Base-by-base conservation (phyloP, 495 filamentous ascomycete species). In the Sabuloglossum arenarium region DNA sequence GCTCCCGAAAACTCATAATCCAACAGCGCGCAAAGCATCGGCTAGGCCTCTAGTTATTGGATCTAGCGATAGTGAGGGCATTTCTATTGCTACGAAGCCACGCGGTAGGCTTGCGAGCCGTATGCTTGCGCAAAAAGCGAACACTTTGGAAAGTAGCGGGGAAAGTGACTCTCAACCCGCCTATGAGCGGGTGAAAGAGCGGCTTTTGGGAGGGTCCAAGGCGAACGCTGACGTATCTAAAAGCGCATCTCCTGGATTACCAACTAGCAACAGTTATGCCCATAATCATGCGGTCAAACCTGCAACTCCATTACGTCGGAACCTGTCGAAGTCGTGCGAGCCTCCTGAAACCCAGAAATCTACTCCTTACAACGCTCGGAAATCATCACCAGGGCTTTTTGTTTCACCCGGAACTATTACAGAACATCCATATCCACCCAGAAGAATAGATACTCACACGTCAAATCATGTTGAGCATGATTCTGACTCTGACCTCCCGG, bases 81-180 rank as follows among this genome's bases (percentile, higher is more conserved):
- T 66, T 16, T 67, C 65, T 10, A 1, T 55, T 8, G 0, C 16
- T 19, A 39, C 62, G 64, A 24, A 69, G 72, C 85, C 85, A 3
- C 75, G 76, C 53, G 86, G 86, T 3, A 77, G 80, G 27, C 72
- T 91, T 60, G 86, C 86, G 55, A 73, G 80, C 16, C 72, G 81
- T 25, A 80, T 89, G 75, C 77, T 78, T 61, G 70, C 61, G 58
- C 19, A 52, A 57, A 61, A 42, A 32, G 63, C 50, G 50, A 56
- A 59, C 65, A 60, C 45, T 70, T 65, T 56, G 73, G 31, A 57
- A 11, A 56, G 49, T 21, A 23, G 10, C 6, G 55, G 50, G 27
- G 54, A 59, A 4, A 27, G 32, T 28, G 45, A 57, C 27, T 31
- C 29, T 16, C n/a, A 30, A 14, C n/a, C 21, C 2, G 57, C 19